Evolutionary conservation across 352 stramenopile species (phyloP).

Genomic region (Globisporangium cystogenes): DNA sequence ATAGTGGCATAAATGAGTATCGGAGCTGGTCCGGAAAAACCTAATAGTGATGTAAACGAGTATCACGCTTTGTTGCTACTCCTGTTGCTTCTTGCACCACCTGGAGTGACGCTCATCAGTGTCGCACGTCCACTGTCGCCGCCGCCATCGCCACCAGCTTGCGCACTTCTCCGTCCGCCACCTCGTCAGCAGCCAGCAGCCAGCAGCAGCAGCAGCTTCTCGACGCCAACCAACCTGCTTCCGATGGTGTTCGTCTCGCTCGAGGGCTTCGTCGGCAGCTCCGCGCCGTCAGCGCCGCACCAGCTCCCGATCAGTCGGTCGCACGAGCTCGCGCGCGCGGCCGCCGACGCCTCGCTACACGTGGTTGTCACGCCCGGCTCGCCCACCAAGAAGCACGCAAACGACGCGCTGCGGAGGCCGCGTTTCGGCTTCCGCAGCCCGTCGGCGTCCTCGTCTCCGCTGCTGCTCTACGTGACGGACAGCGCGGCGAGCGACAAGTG

Average conservation of each 20-base stretch:
- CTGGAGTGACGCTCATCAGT: too few species aligned
- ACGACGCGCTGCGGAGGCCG: slow-evolving; percentile 7
- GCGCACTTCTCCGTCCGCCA: too few species aligned
- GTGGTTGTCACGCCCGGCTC: slow-evolving; percentile 72
- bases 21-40: too few species aligned
- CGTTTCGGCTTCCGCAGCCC: slow-evolving; percentile 8
- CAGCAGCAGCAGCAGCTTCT: too few species aligned
- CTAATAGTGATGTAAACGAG: too few species aligned
- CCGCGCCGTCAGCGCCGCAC: slow-evolving; percentile 3
- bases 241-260: slow-evolving; percentile 83
- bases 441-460: slow-evolving; percentile 15
- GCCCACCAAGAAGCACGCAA: slow-evolving; percentile 27
- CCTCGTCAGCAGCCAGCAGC: too few species aligned
- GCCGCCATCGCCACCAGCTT: too few species aligned
- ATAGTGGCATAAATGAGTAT: too few species aligned
- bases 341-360: slow-evolving; percentile 21
- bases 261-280: slow-evolving; percentile 41
- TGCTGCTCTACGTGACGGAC: slow-evolving; percentile 79
- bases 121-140: too few species aligned
- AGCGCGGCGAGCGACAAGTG: slow-evolving; percentile 57
- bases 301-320: slow-evolving; percentile 11
- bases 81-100: too few species aligned
- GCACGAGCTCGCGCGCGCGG: slow-evolving; percentile 3
- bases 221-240: too few species aligned
- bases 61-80: too few species aligned